Base-by-base conservation (phyloP, 345 rosid genomes). In the Acer campestre region DNA sequence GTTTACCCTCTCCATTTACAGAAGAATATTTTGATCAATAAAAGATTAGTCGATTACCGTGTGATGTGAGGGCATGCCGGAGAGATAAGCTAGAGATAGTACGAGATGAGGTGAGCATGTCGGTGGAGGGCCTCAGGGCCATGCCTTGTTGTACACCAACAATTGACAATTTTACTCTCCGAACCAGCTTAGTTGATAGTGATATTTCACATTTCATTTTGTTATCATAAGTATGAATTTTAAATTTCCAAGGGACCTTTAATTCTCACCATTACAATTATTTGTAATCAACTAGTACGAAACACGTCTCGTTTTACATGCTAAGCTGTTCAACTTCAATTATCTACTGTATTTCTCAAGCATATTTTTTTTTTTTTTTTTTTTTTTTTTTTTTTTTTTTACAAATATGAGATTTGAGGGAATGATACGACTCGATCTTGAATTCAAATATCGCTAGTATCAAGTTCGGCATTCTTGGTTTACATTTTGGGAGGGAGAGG, bases 151-250 rank as follows among this genome's bases (percentile, higher is more conserved):
- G 38, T 35, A 35, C 6, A 4, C 6, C 38, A 35, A 35, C 51
- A 74, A 84, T 80, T 80, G 75, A 84, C 80, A 75, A 80, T 18
- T 71, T 25, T 76, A 73, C 76, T 84, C 81, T 76, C 49, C 29
- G 2, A 74, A 48, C 27, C 59, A 48, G 64, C 58, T 44, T 63
- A 3, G n/a, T 48, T 23, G 59, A 62, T 29, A 48, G 29, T 27
- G 14, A 14, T 61, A 74, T 48, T 6, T n/a, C 77, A 42, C 49
- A 4, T 74, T 27, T 48, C 67, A 23, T 59, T 59, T 73, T 13
- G 18, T 61, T 10, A 16, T 27, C 25, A 18, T 58, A 25, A 58
- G 0, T 20, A 58, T 49, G 55, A 49, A 49, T 14, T 29, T 49
- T 49, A 49, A 49, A 49, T 31, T 16, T 65, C 38, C 48, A 17